These are phyloP conservation scores for Carpinus fangiana DNA, from an alignment of 306 rosid genomes.

Conservation along the genomic window DNA sequence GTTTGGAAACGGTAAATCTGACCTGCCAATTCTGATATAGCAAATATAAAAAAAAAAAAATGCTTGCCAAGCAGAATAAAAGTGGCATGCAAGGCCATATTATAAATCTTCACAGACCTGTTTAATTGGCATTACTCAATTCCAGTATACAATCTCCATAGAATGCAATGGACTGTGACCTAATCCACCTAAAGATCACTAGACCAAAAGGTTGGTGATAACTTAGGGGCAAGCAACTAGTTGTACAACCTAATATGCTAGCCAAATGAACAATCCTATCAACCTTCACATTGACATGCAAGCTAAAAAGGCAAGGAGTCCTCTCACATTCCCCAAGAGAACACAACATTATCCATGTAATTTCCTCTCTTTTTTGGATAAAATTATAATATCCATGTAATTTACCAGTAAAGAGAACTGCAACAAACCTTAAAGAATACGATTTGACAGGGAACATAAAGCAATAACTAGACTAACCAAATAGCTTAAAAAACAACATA, in stretches of 20 bases:
- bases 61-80: not conserved
- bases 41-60: not conserved
- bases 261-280: not conserved
- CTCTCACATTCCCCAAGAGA: not conserved
- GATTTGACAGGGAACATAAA: not conserved
- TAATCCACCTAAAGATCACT: not conserved
- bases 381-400: not conserved
- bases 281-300: not conserved
- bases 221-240: not conserved
- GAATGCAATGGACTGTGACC: not conserved
- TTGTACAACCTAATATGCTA: not conserved
- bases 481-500: not conserved
- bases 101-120: not conserved
- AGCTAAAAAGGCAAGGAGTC: not conserved
- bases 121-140: not conserved
- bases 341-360: slow-evolving; percentile 1
- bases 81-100: not conserved
- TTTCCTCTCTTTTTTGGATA: not conserved
- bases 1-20: too few species aligned
- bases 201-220: not conserved
- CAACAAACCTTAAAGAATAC: not conserved
- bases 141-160: not conserved
- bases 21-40: too few species aligned
- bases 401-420: not conserved
- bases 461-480: not conserved